A percentile compares a stretch with the other conserved stretches of the same genome.
Conservation (phyloP, 2,329 filamentous ascomycete genomes). For the Nigrograna mackinnonii region DNA sequence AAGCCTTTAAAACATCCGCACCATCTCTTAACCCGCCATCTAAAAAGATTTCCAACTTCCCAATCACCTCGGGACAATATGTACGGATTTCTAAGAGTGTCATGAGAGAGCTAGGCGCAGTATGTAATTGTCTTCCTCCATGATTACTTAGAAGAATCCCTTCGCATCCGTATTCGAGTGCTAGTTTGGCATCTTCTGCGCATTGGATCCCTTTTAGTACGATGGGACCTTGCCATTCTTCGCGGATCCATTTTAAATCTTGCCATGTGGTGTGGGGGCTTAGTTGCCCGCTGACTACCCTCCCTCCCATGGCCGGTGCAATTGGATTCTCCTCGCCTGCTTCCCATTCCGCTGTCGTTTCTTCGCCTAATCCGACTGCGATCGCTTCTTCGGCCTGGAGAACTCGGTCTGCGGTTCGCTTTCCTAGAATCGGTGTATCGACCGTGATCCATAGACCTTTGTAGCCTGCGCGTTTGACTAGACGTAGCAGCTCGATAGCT, state of each 20-base stretch:
- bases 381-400: slow-evolving; percentile 53
- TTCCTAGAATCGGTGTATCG: slow-evolving; percentile 38
- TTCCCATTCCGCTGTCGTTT: slow-evolving; percentile 55
- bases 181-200: slow-evolving; percentile 42
- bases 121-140: slow-evolving; percentile 54
- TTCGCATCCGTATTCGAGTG: slow-evolving; percentile 40
- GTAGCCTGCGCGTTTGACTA: slow-evolving; percentile 34
- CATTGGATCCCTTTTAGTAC: slow-evolving; percentile 44
- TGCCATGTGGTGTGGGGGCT: slow-evolving; percentile 53
- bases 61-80: slow-evolving; percentile 38
- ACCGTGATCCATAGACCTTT: slow-evolving; percentile 42
- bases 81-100: slow-evolving; percentile 40
- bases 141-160: slow-evolving; percentile 54
- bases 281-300: slow-evolving; percentile 28
- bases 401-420: slow-evolving; percentile 37
- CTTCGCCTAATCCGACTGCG: slow-evolving; percentile 54
- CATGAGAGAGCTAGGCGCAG: slow-evolving; percentile 39
- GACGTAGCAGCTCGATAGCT: slow-evolving; percentile 33
- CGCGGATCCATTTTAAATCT: slow-evolving; percentile 43
- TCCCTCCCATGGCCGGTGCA: slow-evolving; percentile 60
- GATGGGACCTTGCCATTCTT: slow-evolving; percentile 30
- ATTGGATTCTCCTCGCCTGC: slow-evolving; percentile 59
- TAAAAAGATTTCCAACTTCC: slow-evolving; percentile 38
- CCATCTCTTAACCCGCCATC: slow-evolving; percentile 42
- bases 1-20: slow-evolving; percentile 42